Percentiles rank a stretch among this genome's conserved stretches.
Evolutionary conservation across 345 rosid genomes (phyloP).

Genomic region (Leavenworthia alabamica): DNA sequence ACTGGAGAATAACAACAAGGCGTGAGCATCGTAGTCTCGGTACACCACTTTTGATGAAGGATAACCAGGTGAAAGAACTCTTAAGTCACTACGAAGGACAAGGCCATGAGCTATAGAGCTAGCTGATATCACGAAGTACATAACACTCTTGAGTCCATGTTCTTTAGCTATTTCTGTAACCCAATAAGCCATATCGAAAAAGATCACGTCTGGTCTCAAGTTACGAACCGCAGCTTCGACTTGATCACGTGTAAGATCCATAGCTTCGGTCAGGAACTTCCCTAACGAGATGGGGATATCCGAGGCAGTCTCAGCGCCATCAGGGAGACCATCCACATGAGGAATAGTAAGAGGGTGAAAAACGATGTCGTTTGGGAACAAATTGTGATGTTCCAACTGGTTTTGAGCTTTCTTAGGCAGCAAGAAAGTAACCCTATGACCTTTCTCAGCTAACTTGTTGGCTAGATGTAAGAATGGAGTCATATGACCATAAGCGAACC

Average conservation of each 20-base stretch:
- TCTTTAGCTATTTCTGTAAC: constrained; percentile 15
- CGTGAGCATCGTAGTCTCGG: constrained; percentile 4
- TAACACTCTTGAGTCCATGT: background rate
- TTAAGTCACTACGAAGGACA: constrained; percentile 17
- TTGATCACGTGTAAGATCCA: constrained; percentile 26
- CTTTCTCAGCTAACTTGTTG: constrained; percentile 46
- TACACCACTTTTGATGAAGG: constrained; percentile 22
- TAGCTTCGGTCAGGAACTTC: background rate
- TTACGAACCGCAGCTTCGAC: constrained; percentile 21
- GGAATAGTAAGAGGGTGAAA: constrained; percentile 39
- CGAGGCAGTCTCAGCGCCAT: constrained; percentile 29
- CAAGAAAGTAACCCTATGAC: constrained; percentile 44
- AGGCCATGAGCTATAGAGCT: background rate
- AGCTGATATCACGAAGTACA: constrained; percentile 5
- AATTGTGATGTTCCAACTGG: constrained; percentile 32
- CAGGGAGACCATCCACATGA: constrained; percentile 33
- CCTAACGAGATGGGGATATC: constrained; percentile 15
- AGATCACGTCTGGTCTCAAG: constrained; percentile 26
- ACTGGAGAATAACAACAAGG: background rate
- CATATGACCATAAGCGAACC: constrained; percentile 58
- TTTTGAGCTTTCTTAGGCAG: constrained; percentile 39
- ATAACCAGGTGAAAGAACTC: constrained; percentile 25
- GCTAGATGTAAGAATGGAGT: constrained; percentile 55
- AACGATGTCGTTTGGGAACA: constrained; percentile 34
- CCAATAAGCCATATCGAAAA: constrained; percentile 31